Percentiles rank a stretch among this genome's conserved stretches.
phyloP scores from a whole-genome alignment of 768 basidiomycete species.

The Plicaturopsis crispa region DNA sequence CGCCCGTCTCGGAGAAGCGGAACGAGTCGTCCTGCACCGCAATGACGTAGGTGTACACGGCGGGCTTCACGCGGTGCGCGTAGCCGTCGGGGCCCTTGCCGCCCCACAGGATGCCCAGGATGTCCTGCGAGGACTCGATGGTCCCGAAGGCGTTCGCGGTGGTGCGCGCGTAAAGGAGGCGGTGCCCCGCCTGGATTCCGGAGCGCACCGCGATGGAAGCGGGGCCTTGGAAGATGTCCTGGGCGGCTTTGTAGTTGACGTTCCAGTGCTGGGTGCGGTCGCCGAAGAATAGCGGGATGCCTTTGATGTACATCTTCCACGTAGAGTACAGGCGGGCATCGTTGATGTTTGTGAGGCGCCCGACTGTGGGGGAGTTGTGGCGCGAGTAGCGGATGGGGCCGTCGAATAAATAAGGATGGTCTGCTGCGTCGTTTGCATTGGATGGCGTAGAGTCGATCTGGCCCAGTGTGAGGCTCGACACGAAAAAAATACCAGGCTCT shows the following conservation, averaged over 20 bases:
- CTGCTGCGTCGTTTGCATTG: constrained; percentile 24
- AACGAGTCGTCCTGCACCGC: constrained; percentile 67
- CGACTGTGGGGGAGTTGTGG: constrained; percentile 67
- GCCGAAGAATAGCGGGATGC: constrained; percentile 50
- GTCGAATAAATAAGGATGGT: constrained; percentile 57
- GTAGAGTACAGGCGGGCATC: constrained; percentile 65
- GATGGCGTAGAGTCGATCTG: constrained; percentile 54
- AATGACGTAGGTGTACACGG: constrained; percentile 83
- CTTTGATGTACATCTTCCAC: constrained; percentile 69
- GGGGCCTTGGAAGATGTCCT: constrained; percentile 60
- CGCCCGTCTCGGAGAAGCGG: constrained; percentile 82
- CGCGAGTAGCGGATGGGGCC: constrained; percentile 67
- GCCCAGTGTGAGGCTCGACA: not conserved
- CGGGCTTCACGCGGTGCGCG: constrained; percentile 60
- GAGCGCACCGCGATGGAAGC: constrained; percentile 56
- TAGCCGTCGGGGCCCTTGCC: constrained; percentile 10
- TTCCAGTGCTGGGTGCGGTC: constrained; percentile 64
- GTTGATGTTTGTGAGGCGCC: constrained; percentile 52
- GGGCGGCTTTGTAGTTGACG: constrained; percentile 56
- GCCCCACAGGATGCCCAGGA: constrained; percentile 45
- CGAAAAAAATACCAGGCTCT: constrained; percentile 1
- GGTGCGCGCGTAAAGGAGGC: constrained; percentile 65
- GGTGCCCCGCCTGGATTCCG: constrained; percentile 65
- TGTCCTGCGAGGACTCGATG: constrained; percentile 39
- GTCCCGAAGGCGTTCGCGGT: constrained; percentile 56